A percentile compares a stretch with the other conserved stretches of the same genome.
phyloP scores from a whole-genome alignment of 2,329 filamentous ascomycete genomes.

The Verticillium klebahnii region DNA sequence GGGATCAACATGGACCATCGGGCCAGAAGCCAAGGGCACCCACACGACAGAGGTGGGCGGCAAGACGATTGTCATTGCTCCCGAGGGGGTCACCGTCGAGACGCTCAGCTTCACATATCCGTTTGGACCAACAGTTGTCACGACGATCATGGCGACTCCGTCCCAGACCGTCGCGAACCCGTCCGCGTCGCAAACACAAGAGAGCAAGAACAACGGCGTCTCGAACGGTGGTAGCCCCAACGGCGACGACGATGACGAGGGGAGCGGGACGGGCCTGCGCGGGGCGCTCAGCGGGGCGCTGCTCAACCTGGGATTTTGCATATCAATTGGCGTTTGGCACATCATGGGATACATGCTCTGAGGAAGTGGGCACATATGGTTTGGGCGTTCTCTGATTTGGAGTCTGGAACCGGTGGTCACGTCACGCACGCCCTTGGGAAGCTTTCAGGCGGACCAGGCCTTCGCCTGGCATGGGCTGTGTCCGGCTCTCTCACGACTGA shows the following conservation, averaged over 20 bases:
- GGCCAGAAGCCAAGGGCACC: slow-evolving; percentile 30
- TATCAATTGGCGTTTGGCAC: slow-evolving; percentile 34
- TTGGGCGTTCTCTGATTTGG: background rate
- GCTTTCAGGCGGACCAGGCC: background rate
- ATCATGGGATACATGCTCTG: background rate
- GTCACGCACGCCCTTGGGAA: background rate
- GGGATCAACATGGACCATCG: slow-evolving; percentile 46
- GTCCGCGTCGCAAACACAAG: background rate
- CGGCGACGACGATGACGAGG: slow-evolving; percentile 16
- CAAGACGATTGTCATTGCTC: slow-evolving; percentile 46
- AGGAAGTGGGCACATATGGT: background rate
- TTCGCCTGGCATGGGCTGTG: background rate
- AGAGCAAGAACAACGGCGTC: background rate
- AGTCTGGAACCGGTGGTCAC: background rate
- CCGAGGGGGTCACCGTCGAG: slow-evolving; percentile 41
- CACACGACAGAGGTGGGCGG: slow-evolving; percentile 43
- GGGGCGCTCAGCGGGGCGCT: slow-evolving; percentile 8
- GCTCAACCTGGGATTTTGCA: slow-evolving; percentile 23
- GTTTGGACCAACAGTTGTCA: slow-evolving; percentile 37
- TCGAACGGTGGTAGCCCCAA: background rate
- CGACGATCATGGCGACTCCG: slow-evolving; percentile 30
- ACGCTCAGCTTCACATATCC: slow-evolving; percentile 41
- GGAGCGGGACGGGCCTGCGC: slow-evolving; percentile 7
- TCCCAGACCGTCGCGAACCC: slow-evolving; percentile 13
- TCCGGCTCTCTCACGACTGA: background rate